Evolutionary conservation across 2,329 filamentous ascomycete genomes (phyloP), one percentile per base, ranked within the genome.

Genomic region (Fusarium illudens): DNA sequence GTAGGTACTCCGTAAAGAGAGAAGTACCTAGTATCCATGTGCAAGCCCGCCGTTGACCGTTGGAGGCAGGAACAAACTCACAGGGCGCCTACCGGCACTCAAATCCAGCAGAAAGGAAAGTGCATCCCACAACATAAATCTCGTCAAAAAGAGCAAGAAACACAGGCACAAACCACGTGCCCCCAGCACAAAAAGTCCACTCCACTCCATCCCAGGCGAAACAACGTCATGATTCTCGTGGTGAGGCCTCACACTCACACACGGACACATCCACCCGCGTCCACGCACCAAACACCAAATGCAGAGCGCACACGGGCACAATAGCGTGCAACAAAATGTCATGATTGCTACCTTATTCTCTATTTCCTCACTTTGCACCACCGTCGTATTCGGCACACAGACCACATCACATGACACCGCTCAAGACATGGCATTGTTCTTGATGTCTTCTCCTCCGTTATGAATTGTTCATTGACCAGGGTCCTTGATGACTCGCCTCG

Each of bases 121-220:
- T 57, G 17, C 27, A 49, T 58, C 25, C 25, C 55, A 52, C 37
- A 22, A 12, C 34, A 51, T 33, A 22, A 34, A 17, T 6, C 39
- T 44, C 17, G 55, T 46, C 33, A 37, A 46, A 37, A 58, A 27
- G 6, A 57, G 36, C 13, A 70, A 60, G 9, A 60, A 10, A 32
- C 20, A 64, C 53, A 67, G 6, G 10, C 65, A 63, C 50, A 52
- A 63, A 57, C 58, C 22, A 66, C 57, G 57, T 68, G 61, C 46
- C 36, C 32, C 34, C 27, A 46, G 37, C 50, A 59, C 56, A 62
- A 48, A 48, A 50, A 44, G 39, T 46, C 15, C 39, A 27, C 22
- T 22, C n/a, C 34, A 54, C 58, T 54, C 36, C 65, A 54, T 48
- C 54, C 63, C 42, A n/a, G n/a, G n/a, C n/a, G 51, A 62, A 42